Evolutionary conservation across 495 filamentous ascomycete species (phyloP).

Genomic region (Jackrogersella multiformis): DNA sequence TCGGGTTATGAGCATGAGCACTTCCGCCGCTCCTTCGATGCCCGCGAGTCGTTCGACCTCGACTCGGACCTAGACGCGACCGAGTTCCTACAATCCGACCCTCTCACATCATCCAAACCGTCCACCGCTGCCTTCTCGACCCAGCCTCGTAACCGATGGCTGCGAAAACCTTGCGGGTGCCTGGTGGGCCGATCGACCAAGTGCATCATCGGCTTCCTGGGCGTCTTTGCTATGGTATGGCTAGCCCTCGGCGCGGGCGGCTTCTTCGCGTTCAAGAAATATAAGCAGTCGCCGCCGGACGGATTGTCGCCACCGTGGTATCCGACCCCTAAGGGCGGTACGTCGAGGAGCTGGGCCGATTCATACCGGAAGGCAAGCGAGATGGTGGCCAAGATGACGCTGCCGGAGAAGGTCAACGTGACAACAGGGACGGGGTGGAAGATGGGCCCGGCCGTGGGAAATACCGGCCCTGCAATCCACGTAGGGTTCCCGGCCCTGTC

Average conservation of each 20-base stretch:
- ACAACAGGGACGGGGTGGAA: slow-evolving; percentile 93
- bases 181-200: slow-evolving; percentile 42
- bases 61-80: slow-evolving; percentile 55
- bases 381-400: slow-evolving; percentile 82
- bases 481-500: slow-evolving; percentile 86
- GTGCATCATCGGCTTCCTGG: slow-evolving; percentile 43
- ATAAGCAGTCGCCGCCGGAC: slow-evolving; percentile 54
- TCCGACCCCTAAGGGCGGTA: slow-evolving; percentile 84
- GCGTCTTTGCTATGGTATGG: slow-evolving; percentile 43
- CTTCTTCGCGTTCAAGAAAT: slow-evolving; percentile 55
- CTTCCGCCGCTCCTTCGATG: slow-evolving; percentile 44
- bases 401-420: slow-evolving; percentile 93
- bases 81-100: slow-evolving; percentile 50
- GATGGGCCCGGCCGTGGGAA: slow-evolving; percentile 91
- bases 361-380: slow-evolving; percentile 83
- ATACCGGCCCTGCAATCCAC: slow-evolving; percentile 75
- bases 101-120: slow-evolving; percentile 31
- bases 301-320: slow-evolving; percentile 81
- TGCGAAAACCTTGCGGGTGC: slow-evolving; percentile 36
- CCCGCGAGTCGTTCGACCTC: slow-evolving; percentile 45
- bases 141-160: slow-evolving; percentile 18
- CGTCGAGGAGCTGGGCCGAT: slow-evolving; percentile 72
- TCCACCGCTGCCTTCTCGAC: slow-evolving; percentile 26
- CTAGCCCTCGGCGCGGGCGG: slow-evolving; percentile 50
- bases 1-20: slow-evolving; percentile 23